Conservation (phyloP, 2,329 filamentous ascomycete genomes). For the Alternaria brassicae region DNA sequence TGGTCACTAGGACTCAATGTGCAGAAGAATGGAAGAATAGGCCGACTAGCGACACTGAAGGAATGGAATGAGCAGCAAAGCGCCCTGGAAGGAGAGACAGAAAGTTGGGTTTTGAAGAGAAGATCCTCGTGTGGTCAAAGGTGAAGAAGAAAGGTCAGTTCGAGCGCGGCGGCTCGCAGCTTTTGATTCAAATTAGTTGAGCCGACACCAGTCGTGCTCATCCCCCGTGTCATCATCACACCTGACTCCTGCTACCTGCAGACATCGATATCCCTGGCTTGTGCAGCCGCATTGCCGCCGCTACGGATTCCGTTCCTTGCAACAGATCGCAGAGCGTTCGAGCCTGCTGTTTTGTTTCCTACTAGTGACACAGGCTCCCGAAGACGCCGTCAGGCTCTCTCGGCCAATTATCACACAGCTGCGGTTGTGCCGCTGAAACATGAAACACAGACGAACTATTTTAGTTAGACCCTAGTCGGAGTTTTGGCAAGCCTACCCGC, state of each 20-base stretch:
- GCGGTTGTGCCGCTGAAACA: conserved; percentile 28
- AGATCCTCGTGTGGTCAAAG: conserved; percentile 34
- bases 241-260: conserved; percentile 9
- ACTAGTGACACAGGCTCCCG: conserved; percentile 27
- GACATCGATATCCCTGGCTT: conserved; percentile 22
- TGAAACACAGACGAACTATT: conserved; percentile 41
- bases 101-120: conserved; percentile 36
- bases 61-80: conserved; percentile 41
- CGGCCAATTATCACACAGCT: conserved; percentile 33
- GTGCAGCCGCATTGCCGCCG: conserved; percentile 26
- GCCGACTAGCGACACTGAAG: conserved; percentile 49
- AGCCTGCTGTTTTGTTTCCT: conserved; percentile 25
- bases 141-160: conserved; percentile 4
- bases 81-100: conserved; percentile 41
- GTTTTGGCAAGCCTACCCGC: conserved; percentile 29
- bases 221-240: conserved; percentile 5
- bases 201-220: conserved; percentile 12
- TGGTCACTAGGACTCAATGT: conserved; percentile 43
- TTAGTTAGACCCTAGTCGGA: conserved; percentile 28
- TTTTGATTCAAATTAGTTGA: conserved; percentile 30
- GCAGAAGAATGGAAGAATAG: conserved; percentile 30
- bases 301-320: conserved; percentile 34
- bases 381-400: conserved; percentile 24
- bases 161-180: conserved; percentile 16
- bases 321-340: conserved; percentile 28